These are phyloP conservation scores for Wallacemonas collosoma DNA, from an alignment of 208 protist species.

Conservation along the genomic window DNA sequence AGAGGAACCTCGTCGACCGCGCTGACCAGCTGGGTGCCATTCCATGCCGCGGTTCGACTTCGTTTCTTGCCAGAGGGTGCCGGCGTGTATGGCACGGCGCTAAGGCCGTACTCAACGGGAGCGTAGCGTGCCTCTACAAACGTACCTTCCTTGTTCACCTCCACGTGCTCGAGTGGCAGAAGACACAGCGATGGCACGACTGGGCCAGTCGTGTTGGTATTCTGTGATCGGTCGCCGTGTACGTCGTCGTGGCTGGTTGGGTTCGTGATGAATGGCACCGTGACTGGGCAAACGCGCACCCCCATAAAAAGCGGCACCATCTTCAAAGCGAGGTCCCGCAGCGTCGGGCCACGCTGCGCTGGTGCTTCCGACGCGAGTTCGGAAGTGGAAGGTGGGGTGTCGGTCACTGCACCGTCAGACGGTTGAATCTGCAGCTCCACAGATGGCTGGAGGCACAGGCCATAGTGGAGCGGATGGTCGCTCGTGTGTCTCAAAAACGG, in stretches of 20 bases:
- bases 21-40: too few relatives aligned
- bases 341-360: too few relatives aligned
- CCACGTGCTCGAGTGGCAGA: background rate
- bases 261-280: slow-evolving; percentile 2
- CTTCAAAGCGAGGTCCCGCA: background rate
- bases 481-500: background rate
- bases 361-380: too few relatives aligned
- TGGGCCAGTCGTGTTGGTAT: too few relatives aligned
- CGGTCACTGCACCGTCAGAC: too few relatives aligned
- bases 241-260: slow-evolving; percentile 1
- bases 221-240: background rate
- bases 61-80: background rate
- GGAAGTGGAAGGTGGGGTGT: too few relatives aligned
- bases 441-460: background rate
- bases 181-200: background rate
- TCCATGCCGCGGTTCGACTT: background rate
- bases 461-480: background rate
- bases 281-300: background rate
- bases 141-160: background rate
- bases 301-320: slow-evolving; percentile 7
- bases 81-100: background rate
- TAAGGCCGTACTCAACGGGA: slow-evolving; percentile 2
- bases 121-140: background rate
- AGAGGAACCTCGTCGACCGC: background rate
- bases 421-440: background rate